Base-by-base conservation (phyloP, 768 basidiomycete species). In the Tylopilus plumbeoviolaceoides region DNA sequence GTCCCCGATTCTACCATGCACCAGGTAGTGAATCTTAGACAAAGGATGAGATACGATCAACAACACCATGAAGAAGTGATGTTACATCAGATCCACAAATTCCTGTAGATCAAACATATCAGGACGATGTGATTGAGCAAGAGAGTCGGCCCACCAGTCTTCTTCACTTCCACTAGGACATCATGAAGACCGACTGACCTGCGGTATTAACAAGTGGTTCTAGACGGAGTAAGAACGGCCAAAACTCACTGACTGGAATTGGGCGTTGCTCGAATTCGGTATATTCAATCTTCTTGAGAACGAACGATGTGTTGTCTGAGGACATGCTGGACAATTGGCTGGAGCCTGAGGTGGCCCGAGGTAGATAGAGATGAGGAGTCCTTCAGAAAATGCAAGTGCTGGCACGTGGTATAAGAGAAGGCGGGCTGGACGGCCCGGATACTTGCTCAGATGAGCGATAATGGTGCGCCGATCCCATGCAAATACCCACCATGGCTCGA, bases 61-160 rank as follows among this genome's bases (percentile, higher is more conserved):
- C 17, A 45, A 33, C 28, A 42, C 28, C 38, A 18, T 40, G 43
- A 46, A 30, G 44, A 36, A 38, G 14, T 56, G 51, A 59, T 50
- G 67, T 59, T 72, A 88, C 88, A 78, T 95, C 92, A 53, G 90
- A 92, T 35, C 92, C 92, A 66, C 91, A 95, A 58, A 95, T 94
- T 47, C 92, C 92, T 90, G 57, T 21, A 42, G 31, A 48, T 60
- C 35, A 12, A 31, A 50, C 47, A 23, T 33, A 55, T 64, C 43
- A 59, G 45, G 43, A 43, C n/a, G 30, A 23, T 48, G n/a, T n/a
- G 53, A 43, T 51, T 25, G 38, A 38, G 36, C 4, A 47, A 47
- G 10, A 27, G 40, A 51, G 27, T 46, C 39, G n/a, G 61, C 78
- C 54, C 54, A 85, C 91, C 93, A 17, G 94, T 95, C 74, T 94